Conservation (phyloP, 208 protist species). For the Acanthamoeba quina region DNA sequence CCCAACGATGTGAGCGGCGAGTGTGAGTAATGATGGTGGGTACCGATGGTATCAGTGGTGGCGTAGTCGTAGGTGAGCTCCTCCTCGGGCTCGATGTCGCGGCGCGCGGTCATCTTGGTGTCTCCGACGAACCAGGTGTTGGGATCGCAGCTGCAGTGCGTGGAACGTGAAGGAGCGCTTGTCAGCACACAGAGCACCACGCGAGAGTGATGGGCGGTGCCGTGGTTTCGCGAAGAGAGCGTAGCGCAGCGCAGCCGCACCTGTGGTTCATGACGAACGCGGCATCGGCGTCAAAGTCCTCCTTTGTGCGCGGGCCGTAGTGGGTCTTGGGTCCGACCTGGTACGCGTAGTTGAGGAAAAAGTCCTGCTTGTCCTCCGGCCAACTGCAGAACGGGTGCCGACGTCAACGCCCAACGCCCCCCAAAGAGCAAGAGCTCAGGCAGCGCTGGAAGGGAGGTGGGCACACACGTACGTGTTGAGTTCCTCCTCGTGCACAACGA, state of each 20-base stretch:
- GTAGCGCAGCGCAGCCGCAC: neutral
- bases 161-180: neutral
- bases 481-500: conserved; percentile 64
- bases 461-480: conserved; percentile 19
- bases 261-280: conserved; percentile 73
- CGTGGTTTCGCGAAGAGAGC: neutral
- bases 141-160: conserved; percentile 56
- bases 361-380: neutral
- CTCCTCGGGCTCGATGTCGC: conserved; percentile 73
- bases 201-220: too few species aligned
- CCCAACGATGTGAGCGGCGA: neutral
- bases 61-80: conserved; percentile 76
- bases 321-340: conserved; percentile 73
- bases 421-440: neutral
- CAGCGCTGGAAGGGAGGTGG: neutral
- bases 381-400: neutral
- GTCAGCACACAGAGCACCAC: neutral
- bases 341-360: conserved; percentile 68
- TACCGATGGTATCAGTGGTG: conserved; percentile 61
- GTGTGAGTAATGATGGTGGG: neutral
- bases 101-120: conserved; percentile 63
- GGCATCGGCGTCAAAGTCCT: conserved; percentile 72
- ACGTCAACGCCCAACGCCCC: neutral
- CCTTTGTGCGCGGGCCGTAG: conserved; percentile 61
- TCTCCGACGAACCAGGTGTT: conserved; percentile 74